Evolutionary conservation across 2,329 filamentous ascomycete genomes (phyloP), one percentile per base, ranked within the genome.

Genomic region (Ilyonectria robusta): DNA sequence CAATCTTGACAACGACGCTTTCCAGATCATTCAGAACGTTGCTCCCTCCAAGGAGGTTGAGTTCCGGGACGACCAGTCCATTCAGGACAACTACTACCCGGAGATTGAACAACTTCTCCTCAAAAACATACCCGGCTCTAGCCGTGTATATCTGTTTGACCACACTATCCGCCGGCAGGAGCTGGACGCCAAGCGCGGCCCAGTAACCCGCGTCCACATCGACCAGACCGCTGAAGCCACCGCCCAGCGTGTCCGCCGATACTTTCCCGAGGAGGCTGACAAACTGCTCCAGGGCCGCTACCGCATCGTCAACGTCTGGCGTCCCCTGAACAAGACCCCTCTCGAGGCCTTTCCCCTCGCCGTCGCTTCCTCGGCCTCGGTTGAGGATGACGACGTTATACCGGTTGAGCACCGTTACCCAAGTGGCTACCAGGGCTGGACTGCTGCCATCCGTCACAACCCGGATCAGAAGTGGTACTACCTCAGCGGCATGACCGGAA

Each of bases 231-330:
- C 87, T 7, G 79, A 79, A 17, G 91, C 92, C 0, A 90, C 92
- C 0, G 86, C 82, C 10, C 85, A 88, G 78, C 92, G 94, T 54
- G 92, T 97, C 2, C 83, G 83, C 15, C 83, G 87, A 2, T 93
- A 95, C 79, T 84, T 94, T 61, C 81, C 88, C 1, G 86, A 87
- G 10, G 92, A 94, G 68, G 92, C 93, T 0, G 90, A 91, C 4
- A 76, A 81, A 62, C 83, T 95, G 0, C 86, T 95, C 1, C 78
- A 85, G 65, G 89, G 87, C 3, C 89, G 94, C 2, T 94, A 94
- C 80, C 88, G 94, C 67, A 93, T 97, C 76, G 89, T 97, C 79
- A 97, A 97, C 72, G 91, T 97, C 54, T 97, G 94, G 94, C 87
- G 93, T 0, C 90, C 91, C 17, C 81, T 89, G 9, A 88, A 86